Evolutionary conservation across 1,284 basidiomycete genomes (phyloP).

Genomic region (Phlebopus sp.): DNA sequence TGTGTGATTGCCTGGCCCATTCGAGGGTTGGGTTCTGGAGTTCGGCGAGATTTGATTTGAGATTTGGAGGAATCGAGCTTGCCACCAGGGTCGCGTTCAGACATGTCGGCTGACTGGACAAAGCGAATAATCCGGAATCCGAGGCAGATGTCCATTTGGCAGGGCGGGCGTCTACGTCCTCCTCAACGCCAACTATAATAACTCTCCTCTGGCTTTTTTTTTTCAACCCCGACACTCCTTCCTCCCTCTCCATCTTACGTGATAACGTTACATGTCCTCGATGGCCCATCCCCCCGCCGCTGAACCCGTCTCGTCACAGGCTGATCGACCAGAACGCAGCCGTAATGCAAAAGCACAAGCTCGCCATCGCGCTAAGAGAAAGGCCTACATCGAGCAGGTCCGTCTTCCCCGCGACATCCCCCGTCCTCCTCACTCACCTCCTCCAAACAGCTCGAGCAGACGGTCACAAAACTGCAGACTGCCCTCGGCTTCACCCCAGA

Average conservation of each 20-base stretch:
- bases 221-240: conserved; percentile 32
- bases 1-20: conserved; percentile 18
- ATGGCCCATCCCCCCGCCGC: conserved; percentile 34
- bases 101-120: conserved; percentile 48
- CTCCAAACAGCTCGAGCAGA: conserved; percentile 64
- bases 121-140: conserved; percentile 49
- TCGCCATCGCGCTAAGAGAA: conserved; percentile 87
- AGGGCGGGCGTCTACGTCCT: conserved; percentile 27
- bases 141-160: conserved; percentile 31
- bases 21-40: conserved; percentile 18
- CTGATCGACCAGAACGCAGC: conserved; percentile 66
- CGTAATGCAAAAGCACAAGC: conserved; percentile 89
- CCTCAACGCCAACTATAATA: conserved; percentile 32
- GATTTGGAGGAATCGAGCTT: conserved; percentile 28
- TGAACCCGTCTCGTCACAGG: conserved; percentile 40
- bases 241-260: conserved; percentile 35
- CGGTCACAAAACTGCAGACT: conserved; percentile 75
- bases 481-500: conserved; percentile 67
- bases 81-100: conserved; percentile 44
- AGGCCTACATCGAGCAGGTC: conserved; percentile 89
- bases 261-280: conserved; percentile 41
- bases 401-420: conserved; percentile 4
- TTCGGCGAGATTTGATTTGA: conserved; percentile 32
- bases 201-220: conserved; percentile 26
- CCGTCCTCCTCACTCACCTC: conserved; percentile 14